Percentiles rank a stretch among this genome's conserved stretches.
Conservation (phyloP, 2,329 filamentous ascomycete genomes). For the Teratosphaeria zuluensis region DNA sequence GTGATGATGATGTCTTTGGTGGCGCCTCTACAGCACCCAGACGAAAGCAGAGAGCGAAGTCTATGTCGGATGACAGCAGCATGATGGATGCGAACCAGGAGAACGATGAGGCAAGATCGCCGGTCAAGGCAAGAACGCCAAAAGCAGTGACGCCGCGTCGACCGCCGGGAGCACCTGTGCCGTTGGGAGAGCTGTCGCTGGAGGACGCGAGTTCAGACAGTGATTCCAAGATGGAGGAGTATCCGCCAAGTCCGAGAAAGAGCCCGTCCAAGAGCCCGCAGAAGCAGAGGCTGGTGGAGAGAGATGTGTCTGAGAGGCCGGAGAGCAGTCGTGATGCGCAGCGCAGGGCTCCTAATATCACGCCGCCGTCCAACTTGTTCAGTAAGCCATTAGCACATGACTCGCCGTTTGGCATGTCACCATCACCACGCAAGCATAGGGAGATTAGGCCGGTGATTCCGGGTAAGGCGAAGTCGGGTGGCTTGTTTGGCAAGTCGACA, state of each 20-base stretch:
- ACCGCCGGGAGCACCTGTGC: conserved; percentile 20
- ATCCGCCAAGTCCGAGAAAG: conserved; percentile 28
- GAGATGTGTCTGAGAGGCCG: conserved; percentile 4
- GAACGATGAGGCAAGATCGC: conserved; percentile 37
- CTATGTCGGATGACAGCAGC: conserved; percentile 23
- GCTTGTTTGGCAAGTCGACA: conserved; percentile 5
- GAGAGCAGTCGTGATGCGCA: conserved; percentile 18
- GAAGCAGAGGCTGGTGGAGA: conserved; percentile 6
- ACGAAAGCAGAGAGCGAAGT: neutral
- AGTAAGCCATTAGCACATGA: conserved; percentile 16
- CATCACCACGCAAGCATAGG: conserved; percentile 16
- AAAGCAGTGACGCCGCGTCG: conserved; percentile 19
- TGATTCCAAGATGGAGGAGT: conserved; percentile 20
- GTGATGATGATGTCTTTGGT: conserved; percentile 18
- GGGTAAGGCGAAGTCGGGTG: neutral
- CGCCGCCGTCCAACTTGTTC: conserved; percentile 16
- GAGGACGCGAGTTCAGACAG: conserved; percentile 14
- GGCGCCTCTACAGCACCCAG: conserved; percentile 3
- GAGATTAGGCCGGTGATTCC: neutral
- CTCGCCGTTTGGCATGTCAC: conserved; percentile 13
- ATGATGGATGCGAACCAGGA: conserved; percentile 36
- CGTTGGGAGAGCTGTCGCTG: conserved; percentile 22
- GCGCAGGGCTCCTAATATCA: conserved; percentile 14
- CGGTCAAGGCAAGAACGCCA: conserved; percentile 27
- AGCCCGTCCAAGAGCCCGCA: conserved; percentile 20